Percentiles rank a stretch among this genome's conserved stretches.
Evolutionary conservation across 148 eudicot genomes (phyloP).

Genomic region (Rhododendron simsii): DNA sequence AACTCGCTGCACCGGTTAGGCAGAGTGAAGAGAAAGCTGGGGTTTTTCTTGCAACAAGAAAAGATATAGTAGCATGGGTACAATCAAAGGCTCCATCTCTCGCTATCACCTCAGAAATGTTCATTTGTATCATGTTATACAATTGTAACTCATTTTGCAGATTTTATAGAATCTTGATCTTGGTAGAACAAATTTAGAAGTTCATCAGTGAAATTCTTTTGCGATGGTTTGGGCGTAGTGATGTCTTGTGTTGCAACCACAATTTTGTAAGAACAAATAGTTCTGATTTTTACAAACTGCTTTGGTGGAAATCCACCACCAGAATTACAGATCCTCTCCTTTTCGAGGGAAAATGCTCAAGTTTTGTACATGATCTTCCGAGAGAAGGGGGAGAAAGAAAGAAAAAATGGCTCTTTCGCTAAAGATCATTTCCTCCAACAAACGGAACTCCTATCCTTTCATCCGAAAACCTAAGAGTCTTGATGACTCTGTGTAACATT

Average conservation of each 20-base stretch:
- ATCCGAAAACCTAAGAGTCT: constrained; percentile 1
- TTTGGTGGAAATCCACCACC: constrained; percentile 37
- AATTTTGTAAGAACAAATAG: neutral
- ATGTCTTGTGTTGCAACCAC: too few relatives aligned
- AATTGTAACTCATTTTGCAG: neutral
- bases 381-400: constrained; percentile 3
- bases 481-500: neutral
- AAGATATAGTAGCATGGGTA: constrained; percentile 73
- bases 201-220: neutral
- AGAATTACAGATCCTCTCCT: constrained; percentile 51
- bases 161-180: neutral
- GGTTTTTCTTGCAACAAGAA: constrained; percentile 60
- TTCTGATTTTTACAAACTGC: constrained; percentile 18
- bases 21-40: constrained; percentile 74
- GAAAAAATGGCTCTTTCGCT: constrained; percentile 18
- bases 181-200: neutral
- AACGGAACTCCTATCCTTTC: constrained; percentile 19
- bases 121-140: neutral
- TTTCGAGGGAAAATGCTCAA: constrained; percentile 13
- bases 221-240: neutral
- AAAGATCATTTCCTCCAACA: constrained; percentile 21
- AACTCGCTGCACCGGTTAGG: constrained; percentile 64
- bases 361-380: constrained; percentile 43
- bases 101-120: constrained; percentile 23
- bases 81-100: constrained; percentile 39